Evolutionary conservation across 2,329 filamentous ascomycete genomes (phyloP).

Genomic region (Myriosclerotinia duriaeana): DNA sequence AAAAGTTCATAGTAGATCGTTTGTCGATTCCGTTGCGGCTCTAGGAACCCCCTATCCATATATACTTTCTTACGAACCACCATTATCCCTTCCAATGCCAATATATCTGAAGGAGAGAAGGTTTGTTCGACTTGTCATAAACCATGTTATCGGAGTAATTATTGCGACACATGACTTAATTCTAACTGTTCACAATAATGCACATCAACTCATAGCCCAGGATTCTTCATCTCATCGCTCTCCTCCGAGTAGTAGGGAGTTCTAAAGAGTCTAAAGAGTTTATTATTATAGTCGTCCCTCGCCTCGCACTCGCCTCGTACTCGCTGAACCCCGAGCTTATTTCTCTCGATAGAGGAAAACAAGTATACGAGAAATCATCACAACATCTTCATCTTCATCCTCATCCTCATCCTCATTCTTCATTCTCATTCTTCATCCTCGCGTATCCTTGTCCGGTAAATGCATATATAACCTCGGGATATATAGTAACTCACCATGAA

Average conservation of each 20-base stretch:
- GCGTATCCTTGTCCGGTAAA: constrained; percentile 4
- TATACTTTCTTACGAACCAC: neutral
- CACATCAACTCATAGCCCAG: neutral
- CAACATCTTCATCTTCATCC: neutral
- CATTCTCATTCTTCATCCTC: neutral
- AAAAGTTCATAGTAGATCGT: neutral
- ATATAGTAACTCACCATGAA: neutral
- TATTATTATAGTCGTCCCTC: too few species aligned
- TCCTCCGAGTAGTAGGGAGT: neutral
- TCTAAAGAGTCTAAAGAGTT: too few species aligned
- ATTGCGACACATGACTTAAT: constrained; percentile 1
- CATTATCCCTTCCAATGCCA: neutral
- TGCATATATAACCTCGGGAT: constrained; percentile 3
- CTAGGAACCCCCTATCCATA: neutral
- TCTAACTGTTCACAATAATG: neutral
- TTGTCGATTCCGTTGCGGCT: neutral
- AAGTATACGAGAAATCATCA: constrained; percentile 15
- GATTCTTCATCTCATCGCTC: neutral
- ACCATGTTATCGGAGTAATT: constrained; percentile 3
- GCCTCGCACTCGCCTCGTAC: neutral
- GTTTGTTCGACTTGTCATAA: neutral
- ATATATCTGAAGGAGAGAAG: neutral
- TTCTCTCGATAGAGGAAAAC: constrained; percentile 1
- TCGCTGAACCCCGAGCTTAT: constrained; percentile 3
- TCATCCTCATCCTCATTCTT: neutral